These are phyloP conservation scores for Podosphaera aphanis DNA, from an alignment of 2,329 filamentous ascomycete species.

Conservation along the genomic window DNA sequence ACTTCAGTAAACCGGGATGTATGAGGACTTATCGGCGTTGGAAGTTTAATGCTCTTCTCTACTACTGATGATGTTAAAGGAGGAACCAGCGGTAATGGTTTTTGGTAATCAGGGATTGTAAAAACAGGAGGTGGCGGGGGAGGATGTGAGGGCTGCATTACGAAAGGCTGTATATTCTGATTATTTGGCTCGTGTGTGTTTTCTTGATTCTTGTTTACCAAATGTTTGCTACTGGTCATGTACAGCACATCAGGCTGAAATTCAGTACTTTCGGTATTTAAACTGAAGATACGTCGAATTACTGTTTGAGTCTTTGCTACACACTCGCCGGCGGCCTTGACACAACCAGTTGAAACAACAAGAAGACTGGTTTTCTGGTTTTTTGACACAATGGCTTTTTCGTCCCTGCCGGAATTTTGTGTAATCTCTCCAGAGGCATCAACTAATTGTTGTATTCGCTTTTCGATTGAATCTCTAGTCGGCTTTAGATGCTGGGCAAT, in stretches of 20 bases:
- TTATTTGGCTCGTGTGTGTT: constrained; percentile 18
- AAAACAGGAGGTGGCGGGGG: constrained; percentile 23
- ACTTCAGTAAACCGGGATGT: neutral
- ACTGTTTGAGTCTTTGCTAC: constrained; percentile 66
- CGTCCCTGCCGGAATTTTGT: constrained; percentile 39
- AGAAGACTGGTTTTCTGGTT: constrained; percentile 57
- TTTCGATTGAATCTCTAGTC: constrained; percentile 54
- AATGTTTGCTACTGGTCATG: neutral
- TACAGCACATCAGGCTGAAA: neutral
- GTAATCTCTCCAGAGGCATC: constrained; percentile 62
- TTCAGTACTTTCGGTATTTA: neutral
- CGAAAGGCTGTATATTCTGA: constrained; percentile 1
- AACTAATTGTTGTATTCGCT: constrained; percentile 58
- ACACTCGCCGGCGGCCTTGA: constrained; percentile 76
- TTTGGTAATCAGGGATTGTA: constrained; percentile 29
- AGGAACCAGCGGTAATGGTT: constrained; percentile 44
- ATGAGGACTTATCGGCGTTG: neutral
- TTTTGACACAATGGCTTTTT: constrained; percentile 54
- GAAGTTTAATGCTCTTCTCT: neutral
- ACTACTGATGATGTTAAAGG: constrained; percentile 15
- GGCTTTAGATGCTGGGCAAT: constrained; percentile 42
- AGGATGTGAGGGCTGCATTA: neutral
- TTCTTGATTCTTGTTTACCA: neutral
- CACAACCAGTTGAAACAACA: constrained; percentile 61
- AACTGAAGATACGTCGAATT: constrained; percentile 67